A percentile compares a stretch with the other conserved stretches of the same genome.
Conservation (phyloP, 441 rosid species). For the Rhodomyrtus psidioides region DNA sequence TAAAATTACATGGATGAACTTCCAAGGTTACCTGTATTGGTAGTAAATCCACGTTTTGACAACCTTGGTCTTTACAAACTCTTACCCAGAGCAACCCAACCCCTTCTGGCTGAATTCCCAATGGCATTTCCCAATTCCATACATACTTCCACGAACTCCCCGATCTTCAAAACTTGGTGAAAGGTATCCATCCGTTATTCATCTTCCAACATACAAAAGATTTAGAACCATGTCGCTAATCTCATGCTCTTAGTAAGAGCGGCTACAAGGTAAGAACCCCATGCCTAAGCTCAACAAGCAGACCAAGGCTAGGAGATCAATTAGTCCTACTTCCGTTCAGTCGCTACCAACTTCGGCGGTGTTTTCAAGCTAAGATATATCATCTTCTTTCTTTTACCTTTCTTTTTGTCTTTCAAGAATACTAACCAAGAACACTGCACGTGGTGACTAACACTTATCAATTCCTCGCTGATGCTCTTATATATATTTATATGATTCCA, state of each 20-base stretch:
- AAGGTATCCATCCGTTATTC: background rate
- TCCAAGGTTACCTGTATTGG: too few species aligned
- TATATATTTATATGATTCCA: background rate
- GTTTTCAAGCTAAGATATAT: background rate
- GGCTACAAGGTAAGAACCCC: background rate
- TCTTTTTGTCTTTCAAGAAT: background rate
- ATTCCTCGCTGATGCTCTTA: background rate
- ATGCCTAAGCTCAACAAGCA: background rate
- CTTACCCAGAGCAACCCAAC: background rate
- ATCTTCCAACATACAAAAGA: background rate
- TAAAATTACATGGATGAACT: too few species aligned
- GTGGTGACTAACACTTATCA: background rate
- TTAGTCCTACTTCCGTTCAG: background rate
- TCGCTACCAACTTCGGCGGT: background rate
- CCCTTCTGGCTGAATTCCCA: background rate
- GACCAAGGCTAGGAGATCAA: background rate
- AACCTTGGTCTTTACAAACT: too few species aligned
- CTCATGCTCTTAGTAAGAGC: background rate
- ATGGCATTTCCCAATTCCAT: background rate
- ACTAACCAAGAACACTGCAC: background rate
- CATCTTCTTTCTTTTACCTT: background rate
- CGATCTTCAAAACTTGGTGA: background rate
- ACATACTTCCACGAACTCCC: background rate
- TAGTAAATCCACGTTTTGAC: too few species aligned
- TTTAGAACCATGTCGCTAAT: background rate